Evolutionary conservation across 2,329 filamentous ascomycete species (phyloP).

Genomic region (Penicillium occitanis): DNA sequence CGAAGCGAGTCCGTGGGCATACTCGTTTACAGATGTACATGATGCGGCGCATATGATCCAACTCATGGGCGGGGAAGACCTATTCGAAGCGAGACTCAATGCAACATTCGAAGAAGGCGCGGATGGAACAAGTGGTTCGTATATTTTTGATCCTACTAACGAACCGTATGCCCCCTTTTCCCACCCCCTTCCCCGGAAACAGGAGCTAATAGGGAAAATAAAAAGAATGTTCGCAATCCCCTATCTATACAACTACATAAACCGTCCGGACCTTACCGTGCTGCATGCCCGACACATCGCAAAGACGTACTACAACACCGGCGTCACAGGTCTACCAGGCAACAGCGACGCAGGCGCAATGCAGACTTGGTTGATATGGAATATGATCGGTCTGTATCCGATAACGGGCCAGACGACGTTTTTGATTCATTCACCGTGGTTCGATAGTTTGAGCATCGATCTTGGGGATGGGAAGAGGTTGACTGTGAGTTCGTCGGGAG

Average conservation of each 20-base stretch:
- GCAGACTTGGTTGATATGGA: slow-evolving; percentile 61
- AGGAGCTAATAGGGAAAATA: not conserved
- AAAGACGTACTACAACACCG: slow-evolving; percentile 57
- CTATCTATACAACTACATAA: slow-evolving; percentile 66
- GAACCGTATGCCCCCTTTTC: slow-evolving; percentile 55
- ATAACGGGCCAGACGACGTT: slow-evolving; percentile 60
- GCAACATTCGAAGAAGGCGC: slow-evolving; percentile 53
- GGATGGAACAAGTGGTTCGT: not conserved
- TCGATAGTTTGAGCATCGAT: slow-evolving; percentile 56
- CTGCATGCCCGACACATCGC: slow-evolving; percentile 60
- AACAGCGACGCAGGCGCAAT: slow-evolving; percentile 67
- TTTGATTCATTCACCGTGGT: slow-evolving; percentile 64
- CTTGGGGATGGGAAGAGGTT: slow-evolving; percentile 57
- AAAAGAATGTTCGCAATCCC: slow-evolving; percentile 42
- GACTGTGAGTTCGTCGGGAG: slow-evolving; percentile 55
- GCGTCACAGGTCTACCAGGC: slow-evolving; percentile 58
- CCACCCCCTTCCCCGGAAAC: not conserved
- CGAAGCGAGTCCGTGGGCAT: slow-evolving; percentile 71
- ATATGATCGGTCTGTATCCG: slow-evolving; percentile 65
- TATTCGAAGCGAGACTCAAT: slow-evolving; percentile 50
- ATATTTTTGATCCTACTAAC: slow-evolving; percentile 66
- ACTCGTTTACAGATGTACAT: slow-evolving; percentile 70
- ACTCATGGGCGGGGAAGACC: slow-evolving; percentile 53
- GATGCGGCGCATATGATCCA: slow-evolving; percentile 59
- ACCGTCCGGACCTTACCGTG: slow-evolving; percentile 52